phyloP scores from a whole-genome alignment of 805 yeast genomes.

The Barnettozyma sp. region DNA sequence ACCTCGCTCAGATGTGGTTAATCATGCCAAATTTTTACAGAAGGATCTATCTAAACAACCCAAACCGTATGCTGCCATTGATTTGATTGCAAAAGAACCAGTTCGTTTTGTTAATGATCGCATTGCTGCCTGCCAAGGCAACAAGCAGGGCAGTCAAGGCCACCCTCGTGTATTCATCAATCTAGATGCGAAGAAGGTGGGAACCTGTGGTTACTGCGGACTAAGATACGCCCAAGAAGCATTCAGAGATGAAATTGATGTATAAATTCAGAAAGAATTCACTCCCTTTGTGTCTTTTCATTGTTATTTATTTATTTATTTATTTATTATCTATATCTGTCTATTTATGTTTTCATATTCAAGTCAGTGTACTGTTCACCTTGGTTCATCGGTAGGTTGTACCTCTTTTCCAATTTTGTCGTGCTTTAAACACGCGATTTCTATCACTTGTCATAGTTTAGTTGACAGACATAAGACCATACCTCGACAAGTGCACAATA shows the following conservation, averaged over 20 bases:
- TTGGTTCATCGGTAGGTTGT: no score
- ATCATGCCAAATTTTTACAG: constrained; percentile 49
- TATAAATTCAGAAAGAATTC: background rate
- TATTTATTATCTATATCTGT: constrained; percentile 10
- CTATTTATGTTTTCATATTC: no score
- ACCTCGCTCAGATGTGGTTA: constrained; percentile 11
- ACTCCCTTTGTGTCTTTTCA: constrained; percentile 4
- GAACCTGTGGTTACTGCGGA: constrained; percentile 79
- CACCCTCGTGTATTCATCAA: constrained; percentile 81
- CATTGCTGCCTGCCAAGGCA: constrained; percentile 80
- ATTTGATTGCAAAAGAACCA: constrained; percentile 70
- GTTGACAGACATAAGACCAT: no score
- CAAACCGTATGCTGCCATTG: constrained; percentile 77
- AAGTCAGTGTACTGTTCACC: no score
- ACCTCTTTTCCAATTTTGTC: no score
- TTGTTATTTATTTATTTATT: constrained; percentile 4
- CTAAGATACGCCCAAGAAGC: constrained; percentile 39
- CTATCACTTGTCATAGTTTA: no score
- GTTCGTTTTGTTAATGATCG: constrained; percentile 50
- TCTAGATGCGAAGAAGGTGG: constrained; percentile 66
- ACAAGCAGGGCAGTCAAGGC: constrained; percentile 64
- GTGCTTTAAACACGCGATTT: no score
- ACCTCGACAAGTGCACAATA: no score
- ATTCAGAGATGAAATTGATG: constrained; percentile 15
- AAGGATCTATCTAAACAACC: constrained; percentile 65